phyloP scores from a whole-genome alignment of 2,329 filamentous ascomycete genomes.

The Fusarium abutilonis region DNA sequence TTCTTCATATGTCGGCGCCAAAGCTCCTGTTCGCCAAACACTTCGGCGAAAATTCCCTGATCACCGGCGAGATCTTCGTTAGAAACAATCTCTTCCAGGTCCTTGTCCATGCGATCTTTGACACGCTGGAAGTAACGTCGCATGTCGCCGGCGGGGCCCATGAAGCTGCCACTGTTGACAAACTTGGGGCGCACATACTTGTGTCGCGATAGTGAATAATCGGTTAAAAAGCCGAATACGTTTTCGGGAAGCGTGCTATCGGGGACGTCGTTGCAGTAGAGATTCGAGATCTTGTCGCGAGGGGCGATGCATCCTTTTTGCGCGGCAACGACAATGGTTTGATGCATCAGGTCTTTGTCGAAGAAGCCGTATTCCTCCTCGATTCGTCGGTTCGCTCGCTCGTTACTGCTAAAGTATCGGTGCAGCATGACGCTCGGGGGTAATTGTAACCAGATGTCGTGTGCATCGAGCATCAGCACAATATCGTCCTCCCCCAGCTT shows the following conservation, averaged over 20 bases:
- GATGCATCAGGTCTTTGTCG: conserved; percentile 32
- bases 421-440: conserved; percentile 45
- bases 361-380: conserved; percentile 34
- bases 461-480: conserved; percentile 46
- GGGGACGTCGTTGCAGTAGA: conserved; percentile 40
- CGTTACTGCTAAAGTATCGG: conserved; percentile 42
- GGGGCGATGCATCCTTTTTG: conserved; percentile 43
- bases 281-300: conserved; percentile 38
- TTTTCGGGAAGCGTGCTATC: conserved; percentile 38
- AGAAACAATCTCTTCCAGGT: conserved; percentile 23
- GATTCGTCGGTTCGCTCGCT: conserved; percentile 36
- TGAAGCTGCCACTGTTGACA: conserved; percentile 47
- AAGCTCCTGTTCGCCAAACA: conserved; percentile 46
- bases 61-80: conserved; percentile 42
- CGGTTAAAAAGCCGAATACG: conserved; percentile 41
- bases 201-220: conserved; percentile 27
- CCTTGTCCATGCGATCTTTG: conserved; percentile 43
- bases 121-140: conserved; percentile 41
- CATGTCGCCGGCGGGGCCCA: conserved; percentile 46
- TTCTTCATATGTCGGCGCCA: conserved; percentile 35
- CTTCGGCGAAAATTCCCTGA: conserved; percentile 48
- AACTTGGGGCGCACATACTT: conserved; percentile 44
- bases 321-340: conserved; percentile 41
- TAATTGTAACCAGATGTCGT: conserved; percentile 48
- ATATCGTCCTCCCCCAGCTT: conserved; percentile 43